Evolutionary conservation across 768 basidiomycete genomes (phyloP).

Genomic region (Phylloporus scabripes): DNA sequence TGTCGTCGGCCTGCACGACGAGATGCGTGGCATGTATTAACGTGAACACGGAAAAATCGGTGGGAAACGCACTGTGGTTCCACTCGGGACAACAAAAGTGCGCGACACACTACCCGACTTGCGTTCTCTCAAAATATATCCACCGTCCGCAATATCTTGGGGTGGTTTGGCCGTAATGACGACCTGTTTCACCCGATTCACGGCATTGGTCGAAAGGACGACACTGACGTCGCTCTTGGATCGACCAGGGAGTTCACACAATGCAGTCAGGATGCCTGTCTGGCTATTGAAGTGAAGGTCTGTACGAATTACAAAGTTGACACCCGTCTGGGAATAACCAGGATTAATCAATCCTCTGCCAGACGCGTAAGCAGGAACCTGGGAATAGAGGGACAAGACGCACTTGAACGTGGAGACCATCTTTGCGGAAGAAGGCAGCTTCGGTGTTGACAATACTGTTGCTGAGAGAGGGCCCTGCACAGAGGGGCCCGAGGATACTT

Average conservation of each 20-base stretch:
- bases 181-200: conserved; percentile 60
- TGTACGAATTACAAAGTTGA: conserved; percentile 46
- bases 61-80: conserved; percentile 47
- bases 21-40: conserved; percentile 5
- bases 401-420: conserved; percentile 18
- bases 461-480: conserved; percentile 10
- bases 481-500: conserved; percentile 5
- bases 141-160: conserved; percentile 38
- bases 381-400: conserved; percentile 4
- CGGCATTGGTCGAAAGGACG: conserved; percentile 53
- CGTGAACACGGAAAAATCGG: background rate
- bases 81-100: conserved; percentile 48
- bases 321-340: conserved; percentile 14
- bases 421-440: conserved; percentile 3
- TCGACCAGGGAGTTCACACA: conserved; percentile 69
- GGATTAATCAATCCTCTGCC: conserved; percentile 25
- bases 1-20: conserved; percentile 42
- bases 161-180: conserved; percentile 44
- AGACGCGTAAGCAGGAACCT: conserved; percentile 10
- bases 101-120: conserved; percentile 47
- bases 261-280: conserved; percentile 47
- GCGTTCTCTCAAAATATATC: conserved; percentile 49
- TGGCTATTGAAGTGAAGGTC: conserved; percentile 55
- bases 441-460: background rate
- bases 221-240: conserved; percentile 52